Conservation (phyloP, 2,329 filamentous ascomycete genomes). For the Penicillium sp. region DNA sequence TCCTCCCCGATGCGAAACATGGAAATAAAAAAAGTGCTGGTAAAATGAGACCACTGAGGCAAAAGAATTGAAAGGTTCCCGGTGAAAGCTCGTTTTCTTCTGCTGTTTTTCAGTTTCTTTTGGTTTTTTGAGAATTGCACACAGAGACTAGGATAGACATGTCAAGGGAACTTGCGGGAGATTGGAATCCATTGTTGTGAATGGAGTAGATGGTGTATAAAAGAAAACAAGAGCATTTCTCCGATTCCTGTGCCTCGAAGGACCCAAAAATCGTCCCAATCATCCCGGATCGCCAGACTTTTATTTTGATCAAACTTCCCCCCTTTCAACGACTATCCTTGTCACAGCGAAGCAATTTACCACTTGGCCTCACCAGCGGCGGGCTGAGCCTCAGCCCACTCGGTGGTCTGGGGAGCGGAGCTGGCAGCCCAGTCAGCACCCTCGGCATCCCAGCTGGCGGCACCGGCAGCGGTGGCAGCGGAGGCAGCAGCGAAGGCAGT, state of each 20-base stretch:
- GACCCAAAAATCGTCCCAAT: conserved; percentile 20
- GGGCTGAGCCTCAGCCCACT: conserved; percentile 44
- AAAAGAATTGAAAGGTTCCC: conserved; percentile 31
- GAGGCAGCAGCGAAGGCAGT: conserved; percentile 68
- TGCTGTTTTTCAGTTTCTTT: conserved; percentile 36
- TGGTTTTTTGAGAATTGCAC: conserved; percentile 33
- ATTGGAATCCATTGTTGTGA: conserved; percentile 22
- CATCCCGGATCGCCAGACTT: conserved; percentile 28
- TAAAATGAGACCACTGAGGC: conserved; percentile 25
- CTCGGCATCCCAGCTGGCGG: conserved; percentile 62
- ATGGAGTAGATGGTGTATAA: conserved; percentile 21
- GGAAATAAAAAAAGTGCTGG: conserved; percentile 30
- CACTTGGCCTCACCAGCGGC: conserved; percentile 37
- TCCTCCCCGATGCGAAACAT: conserved; percentile 36
- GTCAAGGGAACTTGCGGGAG: conserved; percentile 34
- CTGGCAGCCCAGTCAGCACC: conserved; percentile 55
- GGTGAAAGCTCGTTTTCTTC: conserved; percentile 34
- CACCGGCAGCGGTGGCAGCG: conserved; percentile 56
- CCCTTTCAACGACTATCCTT: conserved; percentile 33
- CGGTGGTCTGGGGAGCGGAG: conserved; percentile 39
- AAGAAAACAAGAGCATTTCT: conserved; percentile 28
- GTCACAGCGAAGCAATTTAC: conserved; percentile 35
- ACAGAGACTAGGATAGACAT: conserved; percentile 43
- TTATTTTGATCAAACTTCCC: conserved; percentile 25
- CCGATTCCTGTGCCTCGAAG: conserved; percentile 12